Evolutionary conservation across 495 filamentous ascomycete genomes (phyloP), one percentile per base, ranked within the genome.

Genomic region (Stereocaulon alpinum): DNA sequence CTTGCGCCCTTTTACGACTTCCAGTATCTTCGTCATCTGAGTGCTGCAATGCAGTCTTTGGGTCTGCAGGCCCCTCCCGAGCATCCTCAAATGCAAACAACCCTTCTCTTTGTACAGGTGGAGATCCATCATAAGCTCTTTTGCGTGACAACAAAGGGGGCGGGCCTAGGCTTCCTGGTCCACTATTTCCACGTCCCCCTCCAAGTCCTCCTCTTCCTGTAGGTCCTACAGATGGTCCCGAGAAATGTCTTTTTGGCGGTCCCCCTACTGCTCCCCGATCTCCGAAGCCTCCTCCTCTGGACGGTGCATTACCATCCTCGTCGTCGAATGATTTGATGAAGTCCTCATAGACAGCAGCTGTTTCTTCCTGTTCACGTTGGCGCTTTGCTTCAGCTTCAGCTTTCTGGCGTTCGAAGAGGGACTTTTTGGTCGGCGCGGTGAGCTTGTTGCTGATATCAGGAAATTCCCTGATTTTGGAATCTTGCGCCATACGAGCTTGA

Each of bases 341-440:
- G 62, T 92, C 88, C 60, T 94, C 84, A 68, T 89, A 88, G 15
- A 89, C 92, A 10, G 91, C 92, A 40, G 87, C 89, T 20, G 88
- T 95, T 71, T 96, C 92, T 60, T 85, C 88, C 68, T 86, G 86
- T 71, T 95, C 92, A 58, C 89, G 80, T 64, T 82, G 79, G 40
- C 88, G 86, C 72, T 96, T 97, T 17, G 89, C 92, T 76, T 96
- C 89, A 37, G 88, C 91, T 69, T 95, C 91, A 42, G 88, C 88
- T 74, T 91, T 93, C 64, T 93, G 88, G 57, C 86, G 85, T 72
- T 97, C 92, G 73, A 95, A 97, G 37, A 89, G 80, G 14, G 90
- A 94, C 69, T 95, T 90, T 72, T 91, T 94, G 42, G 78, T 80
- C 0, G 90, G 86, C 12, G 89, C 87, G 27, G 87, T 82, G 43